A percentile compares a stretch with the other conserved stretches of the same genome.
Evolutionary conservation across 2,329 filamentous ascomycete species (phyloP).

Genomic region (Calonectria leucothoes): DNA sequence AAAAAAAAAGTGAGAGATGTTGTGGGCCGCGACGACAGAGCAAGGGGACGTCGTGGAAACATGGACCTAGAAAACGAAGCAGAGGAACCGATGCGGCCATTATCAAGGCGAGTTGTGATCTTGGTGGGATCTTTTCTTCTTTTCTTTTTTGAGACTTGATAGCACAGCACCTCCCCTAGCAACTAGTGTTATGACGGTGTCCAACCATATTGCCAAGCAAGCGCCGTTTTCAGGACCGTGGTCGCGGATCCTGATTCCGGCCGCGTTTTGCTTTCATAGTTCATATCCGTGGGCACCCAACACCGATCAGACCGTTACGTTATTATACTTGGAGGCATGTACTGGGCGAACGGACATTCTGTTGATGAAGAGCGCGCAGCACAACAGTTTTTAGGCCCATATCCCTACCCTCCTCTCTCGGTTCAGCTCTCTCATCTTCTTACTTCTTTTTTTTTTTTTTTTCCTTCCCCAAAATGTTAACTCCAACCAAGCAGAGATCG

Average conservation of each 20-base stretch:
- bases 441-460: no score
- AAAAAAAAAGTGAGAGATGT: neutral
- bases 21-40: neutral
- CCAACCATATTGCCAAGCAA: constrained; percentile 22
- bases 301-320: neutral
- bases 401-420: neutral
- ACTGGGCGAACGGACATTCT: no score
- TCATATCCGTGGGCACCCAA: neutral
- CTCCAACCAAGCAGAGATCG: constrained; percentile 13
- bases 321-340: neutral
- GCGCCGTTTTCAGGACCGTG: constrained; percentile 11
- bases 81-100: neutral
- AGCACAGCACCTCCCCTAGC: neutral
- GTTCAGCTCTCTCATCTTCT: no score
- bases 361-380: neutral
- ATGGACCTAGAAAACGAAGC: neutral
- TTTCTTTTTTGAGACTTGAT: neutral
- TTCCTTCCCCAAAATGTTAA: neutral
- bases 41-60: neutral
- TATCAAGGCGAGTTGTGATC: neutral
- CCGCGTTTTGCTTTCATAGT: neutral
- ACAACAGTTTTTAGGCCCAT: neutral
- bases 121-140: neutral
- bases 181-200: constrained; percentile 17
- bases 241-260: constrained; percentile 21